Percentiles rank a stretch among this genome's conserved stretches.
phyloP scores from a whole-genome alignment of 805 yeast genomes.

The Starmerella sp. region DNA sequence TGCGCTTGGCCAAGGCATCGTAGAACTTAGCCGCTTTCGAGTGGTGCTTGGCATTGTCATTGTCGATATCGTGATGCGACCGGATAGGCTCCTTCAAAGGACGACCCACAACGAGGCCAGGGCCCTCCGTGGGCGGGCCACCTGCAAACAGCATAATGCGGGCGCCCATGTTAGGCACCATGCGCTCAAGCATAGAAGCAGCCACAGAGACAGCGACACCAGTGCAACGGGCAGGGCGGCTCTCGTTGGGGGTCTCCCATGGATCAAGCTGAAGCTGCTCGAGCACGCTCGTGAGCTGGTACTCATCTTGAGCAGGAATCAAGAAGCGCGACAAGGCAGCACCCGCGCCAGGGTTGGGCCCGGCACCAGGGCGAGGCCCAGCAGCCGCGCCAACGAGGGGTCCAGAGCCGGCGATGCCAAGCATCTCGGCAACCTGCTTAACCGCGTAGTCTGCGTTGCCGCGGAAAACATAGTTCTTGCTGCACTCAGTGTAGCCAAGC shows the following conservation, averaged over 20 bases:
- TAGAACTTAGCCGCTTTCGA: conserved; percentile 77
- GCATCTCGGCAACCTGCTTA: conserved; percentile 48
- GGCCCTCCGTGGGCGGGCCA: conserved; percentile 90
- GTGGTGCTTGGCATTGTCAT: conserved; percentile 77
- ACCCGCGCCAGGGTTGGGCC: conserved; percentile 25
- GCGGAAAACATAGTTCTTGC: conserved; percentile 70
- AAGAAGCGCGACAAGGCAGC: conserved; percentile 52
- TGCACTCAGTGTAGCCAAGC: conserved; percentile 53
- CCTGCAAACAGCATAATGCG: conserved; percentile 83
- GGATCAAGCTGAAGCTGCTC: conserved; percentile 70
- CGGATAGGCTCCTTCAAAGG: conserved; percentile 92
- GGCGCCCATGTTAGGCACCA: conserved; percentile 77
- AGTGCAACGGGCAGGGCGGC: conserved; percentile 80
- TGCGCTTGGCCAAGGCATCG: conserved; percentile 59
- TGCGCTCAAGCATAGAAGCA: conserved; percentile 63
- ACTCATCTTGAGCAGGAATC: conserved; percentile 65
- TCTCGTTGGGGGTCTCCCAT: conserved; percentile 72
- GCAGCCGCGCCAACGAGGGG: conserved; percentile 10
- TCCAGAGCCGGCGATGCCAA: conserved; percentile 33
- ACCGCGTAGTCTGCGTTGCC: conserved; percentile 73
- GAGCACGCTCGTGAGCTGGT: conserved; percentile 64
- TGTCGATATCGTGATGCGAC: conserved; percentile 93
- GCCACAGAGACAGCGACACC: conserved; percentile 90
- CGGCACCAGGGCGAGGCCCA: conserved; percentile 26
- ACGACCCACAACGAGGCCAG: conserved; percentile 86